phyloP scores from a whole-genome alignment of 2,329 filamentous ascomycete species.

The Venturia effusa region DNA sequence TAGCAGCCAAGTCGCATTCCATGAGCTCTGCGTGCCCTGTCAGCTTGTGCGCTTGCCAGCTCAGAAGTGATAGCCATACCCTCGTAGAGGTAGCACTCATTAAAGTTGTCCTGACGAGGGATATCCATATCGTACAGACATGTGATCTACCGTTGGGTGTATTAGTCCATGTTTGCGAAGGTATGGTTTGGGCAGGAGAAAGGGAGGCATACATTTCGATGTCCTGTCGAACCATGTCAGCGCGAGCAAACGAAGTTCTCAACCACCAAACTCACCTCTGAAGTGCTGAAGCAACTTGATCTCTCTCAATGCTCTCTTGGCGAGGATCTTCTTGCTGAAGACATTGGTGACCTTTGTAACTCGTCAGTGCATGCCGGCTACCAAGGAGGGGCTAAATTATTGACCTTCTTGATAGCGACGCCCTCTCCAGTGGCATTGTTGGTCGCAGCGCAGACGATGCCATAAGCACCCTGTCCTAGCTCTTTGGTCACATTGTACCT shows the following conservation, averaged over 20 bases:
- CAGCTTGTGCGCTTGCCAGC: background rate
- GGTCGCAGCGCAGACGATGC: conserved; percentile 93
- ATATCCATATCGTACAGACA: conserved; percentile 99
- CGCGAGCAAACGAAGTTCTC: background rate
- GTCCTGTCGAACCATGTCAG: conserved; percentile 21
- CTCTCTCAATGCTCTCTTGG: conserved; percentile 93
- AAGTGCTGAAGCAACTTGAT: conserved; percentile 99
- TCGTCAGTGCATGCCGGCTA: background rate
- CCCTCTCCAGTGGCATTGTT: conserved; percentile 87
- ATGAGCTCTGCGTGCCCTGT: conserved; percentile 62
- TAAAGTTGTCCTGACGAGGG: conserved; percentile 92
- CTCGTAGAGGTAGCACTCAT: conserved; percentile 98
- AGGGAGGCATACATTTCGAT: conserved; percentile 32
- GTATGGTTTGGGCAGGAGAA: conserved; percentile 6
- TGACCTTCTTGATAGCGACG: conserved; percentile 95
- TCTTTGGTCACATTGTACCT: conserved; percentile 98
- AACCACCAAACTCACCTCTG: conserved; percentile 37
- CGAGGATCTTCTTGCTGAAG: conserved; percentile 99
- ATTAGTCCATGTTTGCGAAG: background rate
- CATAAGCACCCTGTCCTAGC: conserved; percentile 93
- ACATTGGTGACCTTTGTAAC: conserved; percentile 62
- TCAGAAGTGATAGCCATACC: conserved; percentile 39
- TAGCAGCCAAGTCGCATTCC: conserved; percentile 97
- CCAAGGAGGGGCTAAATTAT: background rate
- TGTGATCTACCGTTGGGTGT: conserved; percentile 58